These are phyloP conservation scores for Posidonia oceanica DNA, from an alignment of 116 monocot genomes.

Conservation along the genomic window DNA sequence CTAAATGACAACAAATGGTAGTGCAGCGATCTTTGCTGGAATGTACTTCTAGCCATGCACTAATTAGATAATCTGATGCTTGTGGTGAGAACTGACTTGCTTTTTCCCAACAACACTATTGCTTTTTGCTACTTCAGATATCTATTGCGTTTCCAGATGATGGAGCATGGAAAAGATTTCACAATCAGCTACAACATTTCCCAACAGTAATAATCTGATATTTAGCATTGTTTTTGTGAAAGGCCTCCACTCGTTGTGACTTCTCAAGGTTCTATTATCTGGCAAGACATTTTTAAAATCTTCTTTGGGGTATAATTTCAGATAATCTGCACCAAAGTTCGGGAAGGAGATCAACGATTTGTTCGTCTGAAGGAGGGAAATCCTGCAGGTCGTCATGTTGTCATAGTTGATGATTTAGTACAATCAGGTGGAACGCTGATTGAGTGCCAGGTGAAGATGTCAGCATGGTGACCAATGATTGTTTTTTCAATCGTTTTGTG, in stretches of 20 bases:
- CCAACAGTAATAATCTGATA: conserved; percentile 45
- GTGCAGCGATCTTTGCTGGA: too few relatives aligned
- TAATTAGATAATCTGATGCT: too few relatives aligned
- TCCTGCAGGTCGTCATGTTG: conserved; percentile 89
- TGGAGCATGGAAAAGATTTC: conserved; percentile 93
- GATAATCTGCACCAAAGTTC: conserved; percentile 96
- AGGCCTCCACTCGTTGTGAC: background rate
- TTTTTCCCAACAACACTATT: background rate
- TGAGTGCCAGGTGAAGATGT: conserved; percentile 76
- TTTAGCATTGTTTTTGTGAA: background rate
- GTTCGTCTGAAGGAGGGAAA: conserved; percentile 96
- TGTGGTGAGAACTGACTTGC: background rate
- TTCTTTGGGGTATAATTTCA: conserved; percentile 9
- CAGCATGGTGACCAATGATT: background rate
- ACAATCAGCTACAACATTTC: conserved; percentile 94
- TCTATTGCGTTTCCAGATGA: conserved; percentile 97
- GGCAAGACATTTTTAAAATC: background rate
- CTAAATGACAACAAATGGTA: too few relatives aligned
- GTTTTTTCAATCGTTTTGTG: too few relatives aligned
- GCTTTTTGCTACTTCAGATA: conserved; percentile 43
- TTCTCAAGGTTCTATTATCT: background rate
- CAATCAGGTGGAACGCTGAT: conserved; percentile 91
- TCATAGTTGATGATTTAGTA: conserved; percentile 97
- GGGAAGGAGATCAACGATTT: conserved; percentile 76
- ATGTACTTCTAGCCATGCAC: too few relatives aligned